phyloP scores from a whole-genome alignment of 257 asterid species.

The Coffea canephora region DNA sequence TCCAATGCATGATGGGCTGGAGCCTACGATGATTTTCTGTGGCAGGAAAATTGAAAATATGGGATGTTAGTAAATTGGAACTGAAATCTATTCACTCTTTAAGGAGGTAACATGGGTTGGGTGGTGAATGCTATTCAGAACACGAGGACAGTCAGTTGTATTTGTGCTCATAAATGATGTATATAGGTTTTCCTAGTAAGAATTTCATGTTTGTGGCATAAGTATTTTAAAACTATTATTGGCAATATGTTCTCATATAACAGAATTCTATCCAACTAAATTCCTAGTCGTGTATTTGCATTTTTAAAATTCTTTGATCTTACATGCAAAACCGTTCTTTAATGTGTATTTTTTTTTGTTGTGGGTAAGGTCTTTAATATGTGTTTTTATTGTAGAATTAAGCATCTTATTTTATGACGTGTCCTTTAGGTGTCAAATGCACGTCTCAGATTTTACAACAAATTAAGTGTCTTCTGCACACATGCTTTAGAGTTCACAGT shows the following conservation, averaged over 20 bases:
- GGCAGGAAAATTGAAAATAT: neutral
- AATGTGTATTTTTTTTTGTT: no score
- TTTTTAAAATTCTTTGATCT: neutral
- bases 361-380: no score
- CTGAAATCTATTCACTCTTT: neutral
- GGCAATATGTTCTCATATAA: neutral
- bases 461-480: neutral
- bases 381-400: neutral
- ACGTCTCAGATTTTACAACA: neutral
- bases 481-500: neutral
- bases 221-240: neutral
- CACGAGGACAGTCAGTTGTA: neutral
- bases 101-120: neutral
- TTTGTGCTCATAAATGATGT: neutral
- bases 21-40: neutral
- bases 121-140: neutral
- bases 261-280: neutral
- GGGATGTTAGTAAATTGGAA: neutral
- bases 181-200: neutral
- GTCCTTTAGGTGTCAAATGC: neutral
- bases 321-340: neutral
- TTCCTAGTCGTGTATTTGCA: neutral
- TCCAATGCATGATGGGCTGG: neutral
- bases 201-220: neutral
- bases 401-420: neutral